These are phyloP conservation scores for Teunomyces aglyptinius DNA, from an alignment of 805 yeast species.

Conservation along the genomic window DNA sequence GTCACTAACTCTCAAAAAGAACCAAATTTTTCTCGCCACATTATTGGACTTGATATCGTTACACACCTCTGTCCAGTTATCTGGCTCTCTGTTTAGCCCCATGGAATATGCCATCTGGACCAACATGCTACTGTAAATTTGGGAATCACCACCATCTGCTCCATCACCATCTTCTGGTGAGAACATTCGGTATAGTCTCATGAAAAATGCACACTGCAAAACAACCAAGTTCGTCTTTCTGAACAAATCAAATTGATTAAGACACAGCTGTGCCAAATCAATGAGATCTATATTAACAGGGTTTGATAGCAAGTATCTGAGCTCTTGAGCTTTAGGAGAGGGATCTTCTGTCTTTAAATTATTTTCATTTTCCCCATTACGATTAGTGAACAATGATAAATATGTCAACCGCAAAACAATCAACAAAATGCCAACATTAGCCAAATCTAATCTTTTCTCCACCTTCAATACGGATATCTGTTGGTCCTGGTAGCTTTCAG, in stretches of 20 bases:
- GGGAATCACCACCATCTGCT: constrained; percentile 57
- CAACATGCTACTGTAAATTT: constrained; percentile 35
- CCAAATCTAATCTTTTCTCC: constrained; percentile 32
- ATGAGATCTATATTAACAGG: constrained; percentile 20
- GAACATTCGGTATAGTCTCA: constrained; percentile 52
- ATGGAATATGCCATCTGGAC: constrained; percentile 45
- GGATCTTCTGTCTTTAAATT: constrained; percentile 25
- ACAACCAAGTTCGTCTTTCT: constrained; percentile 48
- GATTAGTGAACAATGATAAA: constrained; percentile 38
- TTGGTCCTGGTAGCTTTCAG: constrained; percentile 19
- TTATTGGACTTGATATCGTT: constrained; percentile 28
- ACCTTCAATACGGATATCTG: constrained; percentile 22
- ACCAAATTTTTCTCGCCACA: constrained; percentile 61
- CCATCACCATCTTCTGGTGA: constrained; percentile 65
- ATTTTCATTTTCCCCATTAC: constrained; percentile 25
- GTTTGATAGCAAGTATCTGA: constrained; percentile 18
- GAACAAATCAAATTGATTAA: constrained; percentile 37
- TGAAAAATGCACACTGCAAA: constrained; percentile 58
- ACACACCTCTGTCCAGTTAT: constrained; percentile 31
- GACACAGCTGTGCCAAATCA: constrained; percentile 31
- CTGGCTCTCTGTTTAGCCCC: constrained; percentile 51
- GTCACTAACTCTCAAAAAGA: constrained; percentile 28
- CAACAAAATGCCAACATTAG: constrained; percentile 32
- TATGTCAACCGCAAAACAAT: constrained; percentile 33
- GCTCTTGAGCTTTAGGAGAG: constrained; percentile 21